phyloP scores from a whole-genome alignment of 2,329 filamentous ascomycete species.

The Tolypocladium amazonense region DNA sequence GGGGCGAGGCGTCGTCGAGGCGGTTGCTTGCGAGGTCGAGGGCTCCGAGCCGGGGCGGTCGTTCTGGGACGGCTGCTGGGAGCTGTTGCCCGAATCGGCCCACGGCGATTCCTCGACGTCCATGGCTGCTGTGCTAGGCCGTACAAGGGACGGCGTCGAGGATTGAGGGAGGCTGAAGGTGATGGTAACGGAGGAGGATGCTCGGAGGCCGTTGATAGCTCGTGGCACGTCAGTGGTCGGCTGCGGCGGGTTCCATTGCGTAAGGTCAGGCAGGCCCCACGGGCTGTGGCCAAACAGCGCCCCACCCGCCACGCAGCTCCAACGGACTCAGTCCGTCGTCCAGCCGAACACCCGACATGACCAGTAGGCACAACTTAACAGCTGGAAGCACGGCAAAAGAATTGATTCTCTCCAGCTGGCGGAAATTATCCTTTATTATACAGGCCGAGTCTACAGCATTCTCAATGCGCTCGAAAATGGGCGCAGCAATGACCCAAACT shows the following conservation, averaged over 20 bases:
- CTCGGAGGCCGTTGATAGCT: background rate
- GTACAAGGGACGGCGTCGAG: background rate
- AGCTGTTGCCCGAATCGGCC: slow-evolving; percentile 33
- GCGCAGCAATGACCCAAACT: background rate
- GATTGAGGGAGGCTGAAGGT: background rate
- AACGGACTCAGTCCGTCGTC: too few relatives aligned
- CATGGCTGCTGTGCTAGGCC: slow-evolving; percentile 20
- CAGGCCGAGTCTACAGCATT: background rate
- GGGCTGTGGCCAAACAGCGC: background rate
- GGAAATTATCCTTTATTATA: background rate
- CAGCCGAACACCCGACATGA: background rate
- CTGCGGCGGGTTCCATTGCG: background rate
- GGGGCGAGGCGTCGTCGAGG: slow-evolving; percentile 25
- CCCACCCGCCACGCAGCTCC: background rate
- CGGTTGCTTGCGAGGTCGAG: slow-evolving; percentile 18
- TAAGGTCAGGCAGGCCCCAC: background rate
- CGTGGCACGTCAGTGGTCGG: background rate
- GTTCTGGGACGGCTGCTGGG: slow-evolving; percentile 18
- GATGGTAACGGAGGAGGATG: slow-evolving; percentile 1
- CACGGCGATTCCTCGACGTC: slow-evolving; percentile 44
- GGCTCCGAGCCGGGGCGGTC: slow-evolving; percentile 19
- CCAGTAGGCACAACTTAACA: background rate
- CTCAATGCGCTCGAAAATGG: background rate
- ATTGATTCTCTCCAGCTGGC: background rate
- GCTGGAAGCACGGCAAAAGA: background rate